A percentile compares a stretch with the other conserved stretches of the same genome.
Evolutionary conservation across 331 rosid genomes (phyloP).

Genomic region (Spiraea crenata): DNA sequence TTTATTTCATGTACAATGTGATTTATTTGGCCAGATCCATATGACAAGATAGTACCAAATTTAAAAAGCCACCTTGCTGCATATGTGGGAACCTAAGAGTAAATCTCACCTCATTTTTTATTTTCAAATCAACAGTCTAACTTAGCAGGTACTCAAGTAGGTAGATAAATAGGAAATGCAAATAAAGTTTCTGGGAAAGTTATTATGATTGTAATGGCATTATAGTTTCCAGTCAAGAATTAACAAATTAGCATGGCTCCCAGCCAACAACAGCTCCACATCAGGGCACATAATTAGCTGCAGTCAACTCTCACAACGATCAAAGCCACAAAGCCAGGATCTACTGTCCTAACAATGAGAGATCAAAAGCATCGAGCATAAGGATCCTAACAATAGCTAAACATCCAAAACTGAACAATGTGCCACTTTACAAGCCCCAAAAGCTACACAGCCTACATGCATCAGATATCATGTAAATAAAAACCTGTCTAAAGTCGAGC

Average conservation of each 20-base stretch:
- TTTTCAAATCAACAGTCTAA: neutral
- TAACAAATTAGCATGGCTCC: neutral
- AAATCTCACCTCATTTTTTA: neutral
- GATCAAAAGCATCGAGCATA: neutral
- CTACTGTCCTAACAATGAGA: neutral
- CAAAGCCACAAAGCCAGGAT: neutral
- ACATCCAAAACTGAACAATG: neutral
- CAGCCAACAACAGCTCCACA: neutral
- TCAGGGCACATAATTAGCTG: neutral
- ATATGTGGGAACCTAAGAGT: neutral
- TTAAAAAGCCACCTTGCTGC: neutral
- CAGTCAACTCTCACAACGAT: neutral
- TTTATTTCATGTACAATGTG: conserved; percentile 1
- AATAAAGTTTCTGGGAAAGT: neutral
- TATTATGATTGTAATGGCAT: neutral
- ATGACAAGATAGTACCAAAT: neutral
- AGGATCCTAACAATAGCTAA: neutral
- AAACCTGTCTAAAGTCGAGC: neutral
- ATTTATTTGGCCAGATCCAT: neutral
- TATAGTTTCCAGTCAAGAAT: neutral
- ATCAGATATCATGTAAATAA: neutral
- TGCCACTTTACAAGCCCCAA: conserved; percentile 1
- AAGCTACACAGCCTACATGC: conserved; percentile 7
- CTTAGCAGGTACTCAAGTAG: neutral
- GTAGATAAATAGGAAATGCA: neutral